A percentile compares a stretch with the other conserved stretches of the same genome.
Evolutionary conservation across 495 filamentous ascomycete genomes (phyloP).

Genomic region (Penicillium lagena): DNA sequence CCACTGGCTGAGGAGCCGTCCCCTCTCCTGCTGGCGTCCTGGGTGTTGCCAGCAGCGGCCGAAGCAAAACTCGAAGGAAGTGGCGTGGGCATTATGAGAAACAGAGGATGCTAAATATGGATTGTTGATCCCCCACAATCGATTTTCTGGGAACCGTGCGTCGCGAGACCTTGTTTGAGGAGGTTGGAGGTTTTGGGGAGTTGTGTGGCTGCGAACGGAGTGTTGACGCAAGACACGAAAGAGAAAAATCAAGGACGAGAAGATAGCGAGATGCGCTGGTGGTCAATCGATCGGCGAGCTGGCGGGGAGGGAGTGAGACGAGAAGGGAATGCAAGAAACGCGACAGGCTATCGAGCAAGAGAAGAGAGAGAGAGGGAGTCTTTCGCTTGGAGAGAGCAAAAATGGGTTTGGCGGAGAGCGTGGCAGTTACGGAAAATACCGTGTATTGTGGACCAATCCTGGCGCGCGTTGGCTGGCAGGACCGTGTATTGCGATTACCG

Average conservation of each 20-base stretch:
- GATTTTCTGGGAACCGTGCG: constrained; percentile 9
- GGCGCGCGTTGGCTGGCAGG: background rate
- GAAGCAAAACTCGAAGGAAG: constrained; percentile 80
- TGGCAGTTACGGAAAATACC: constrained; percentile 13
- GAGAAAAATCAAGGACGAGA: background rate
- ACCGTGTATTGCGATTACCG: background rate
- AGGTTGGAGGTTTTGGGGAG: constrained; percentile 12
- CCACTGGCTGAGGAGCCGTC: constrained; percentile 44
- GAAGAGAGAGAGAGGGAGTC: constrained; percentile 23
- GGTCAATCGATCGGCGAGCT: constrained; percentile 13
- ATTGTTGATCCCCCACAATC: constrained; percentile 14
- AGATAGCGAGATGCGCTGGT: constrained; percentile 12
- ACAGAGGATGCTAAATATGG: constrained; percentile 10
- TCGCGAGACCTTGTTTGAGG: constrained; percentile 14
- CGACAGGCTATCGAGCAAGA: constrained; percentile 21
- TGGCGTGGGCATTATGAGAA: constrained; percentile 62
- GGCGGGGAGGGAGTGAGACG: background rate
- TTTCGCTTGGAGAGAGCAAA: constrained; percentile 26
- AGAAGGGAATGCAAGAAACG: constrained; percentile 20
- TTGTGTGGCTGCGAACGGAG: constrained; percentile 20
- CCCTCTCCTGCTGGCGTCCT: constrained; percentile 46
- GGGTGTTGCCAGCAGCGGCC: constrained; percentile 68
- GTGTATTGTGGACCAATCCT: background rate
- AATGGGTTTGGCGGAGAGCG: constrained; percentile 21
- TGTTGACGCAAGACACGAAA: constrained; percentile 19